phyloP scores from a whole-genome alignment of 2,329 filamentous ascomycete species.

The Cyphellophora europaea region DNA sequence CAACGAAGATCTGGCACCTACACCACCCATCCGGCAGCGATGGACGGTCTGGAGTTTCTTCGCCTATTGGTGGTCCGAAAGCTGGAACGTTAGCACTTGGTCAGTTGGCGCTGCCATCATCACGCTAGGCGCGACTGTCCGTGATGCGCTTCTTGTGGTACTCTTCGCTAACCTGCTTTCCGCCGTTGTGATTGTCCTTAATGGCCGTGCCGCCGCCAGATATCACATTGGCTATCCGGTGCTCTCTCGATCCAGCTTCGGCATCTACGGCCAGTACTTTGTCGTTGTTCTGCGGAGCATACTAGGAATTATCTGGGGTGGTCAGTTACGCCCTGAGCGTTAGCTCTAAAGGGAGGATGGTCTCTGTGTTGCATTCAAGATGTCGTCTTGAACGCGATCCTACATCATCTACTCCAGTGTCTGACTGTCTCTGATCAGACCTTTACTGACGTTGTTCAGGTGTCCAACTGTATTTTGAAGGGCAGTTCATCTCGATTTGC shows the following conservation, averaged over 20 bases:
- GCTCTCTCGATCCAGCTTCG: slow-evolving; percentile 23
- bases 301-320: slow-evolving; percentile 30
- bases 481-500: slow-evolving; percentile 20
- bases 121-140: slow-evolving; percentile 15
- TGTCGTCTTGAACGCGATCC: too few relatives aligned
- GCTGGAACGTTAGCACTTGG: slow-evolving; percentile 19
- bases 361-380: too few relatives aligned
- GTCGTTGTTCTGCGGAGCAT: slow-evolving; percentile 26
- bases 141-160: slow-evolving; percentile 17
- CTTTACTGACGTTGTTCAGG: too few relatives aligned
- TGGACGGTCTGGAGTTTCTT: slow-evolving; percentile 19
- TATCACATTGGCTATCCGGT: slow-evolving; percentile 23
- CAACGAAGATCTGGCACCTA: slow-evolving; percentile 18
- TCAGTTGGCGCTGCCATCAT: slow-evolving; percentile 17
- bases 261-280: slow-evolving; percentile 23
- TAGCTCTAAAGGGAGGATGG: too few relatives aligned
- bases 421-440: too few relatives aligned
- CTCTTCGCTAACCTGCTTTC: slow-evolving; percentile 18
- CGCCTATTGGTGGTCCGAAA: slow-evolving; percentile 20
- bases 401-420: too few relatives aligned
- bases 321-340: too few relatives aligned
- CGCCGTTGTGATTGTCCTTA: slow-evolving; percentile 17
- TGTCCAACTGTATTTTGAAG: too few relatives aligned
- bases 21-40: slow-evolving; percentile 15
- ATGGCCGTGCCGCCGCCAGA: slow-evolving; percentile 19